Evolutionary conservation across 441 rosid species (phyloP), one percentile per base, ranked within the genome.

Genomic region (Brassica balearica): DNA sequence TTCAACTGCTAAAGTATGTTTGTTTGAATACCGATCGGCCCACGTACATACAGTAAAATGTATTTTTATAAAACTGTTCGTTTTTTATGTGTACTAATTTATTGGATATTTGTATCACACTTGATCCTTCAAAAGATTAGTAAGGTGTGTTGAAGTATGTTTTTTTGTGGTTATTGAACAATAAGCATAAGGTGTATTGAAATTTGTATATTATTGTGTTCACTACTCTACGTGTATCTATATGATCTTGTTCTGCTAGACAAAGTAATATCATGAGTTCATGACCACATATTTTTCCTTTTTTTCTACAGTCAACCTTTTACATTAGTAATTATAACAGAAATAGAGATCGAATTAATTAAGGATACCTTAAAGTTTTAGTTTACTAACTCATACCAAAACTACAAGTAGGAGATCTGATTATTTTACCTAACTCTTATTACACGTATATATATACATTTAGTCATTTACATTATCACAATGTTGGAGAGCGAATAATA

Each of bases 21-120:
- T 19, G 51, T 15, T 8, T 48, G 41, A 48, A 73, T 3, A 64
- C 69, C 58, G 19, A 51, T 48, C 48, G 32, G 62, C 69, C 63
- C 32, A 63, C 7, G 61, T 62, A 72, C 59, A 25, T 10, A 36
- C 32, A 34, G 25, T 17, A 12, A 38, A 38, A 38, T n/a, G 55
- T 70, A 11, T 27, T 51, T 29, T 6, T 20, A 58, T 71, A 4
- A 5, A 36, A 20, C 25, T 7, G 10, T 36, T 36, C 34, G 34
- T 29, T 29, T 29, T 29, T 29, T 29, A 36, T 36, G 2, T 36
- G 10, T 36, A 36, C 43, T 36, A 36, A 36, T 36, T 36, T 36
- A 36, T 36, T 36, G 34, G 34, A 29, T 29, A 29, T 29, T 29
- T 29, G 34, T 29, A 29, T 29, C 5, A 29, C 34, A 29, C 34